A percentile compares a stretch with the other conserved stretches of the same genome.
phyloP scores from a whole-genome alignment of 495 filamentous ascomycete genomes.

The Apiosordaria backusii region DNA sequence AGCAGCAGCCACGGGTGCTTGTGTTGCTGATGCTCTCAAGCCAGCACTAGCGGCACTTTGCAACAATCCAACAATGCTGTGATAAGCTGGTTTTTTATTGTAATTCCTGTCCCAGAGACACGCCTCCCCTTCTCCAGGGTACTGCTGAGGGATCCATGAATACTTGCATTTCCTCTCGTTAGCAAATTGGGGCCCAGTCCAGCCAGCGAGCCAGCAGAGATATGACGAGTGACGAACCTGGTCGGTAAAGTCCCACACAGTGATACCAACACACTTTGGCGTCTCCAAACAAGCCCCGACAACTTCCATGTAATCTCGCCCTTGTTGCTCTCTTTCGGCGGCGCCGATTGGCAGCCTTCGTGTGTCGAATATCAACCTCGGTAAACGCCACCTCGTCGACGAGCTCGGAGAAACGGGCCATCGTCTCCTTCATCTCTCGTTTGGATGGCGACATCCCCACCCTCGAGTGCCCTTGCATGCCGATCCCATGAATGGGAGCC shows the following conservation, averaged over 20 bases:
- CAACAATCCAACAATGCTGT: conserved; percentile 27
- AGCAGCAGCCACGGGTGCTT: background rate
- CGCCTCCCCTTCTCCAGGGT: conserved; percentile 49
- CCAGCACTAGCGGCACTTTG: conserved; percentile 14
- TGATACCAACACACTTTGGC: conserved; percentile 53
- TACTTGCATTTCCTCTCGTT: conserved; percentile 24
- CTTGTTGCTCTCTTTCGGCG: conserved; percentile 46
- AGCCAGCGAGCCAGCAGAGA: background rate
- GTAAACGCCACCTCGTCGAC: conserved; percentile 55
- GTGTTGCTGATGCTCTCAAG: background rate
- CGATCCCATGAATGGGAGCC: conserved; percentile 53
- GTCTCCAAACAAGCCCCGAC: conserved; percentile 51
- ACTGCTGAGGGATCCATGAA: conserved; percentile 46
- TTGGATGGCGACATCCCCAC: conserved; percentile 44
- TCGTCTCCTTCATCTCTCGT: conserved; percentile 33
- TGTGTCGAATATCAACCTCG: conserved; percentile 54
- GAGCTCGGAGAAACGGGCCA: conserved; percentile 40
- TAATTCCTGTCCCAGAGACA: conserved; percentile 48
- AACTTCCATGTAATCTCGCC: conserved; percentile 48
- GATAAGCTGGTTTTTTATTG: conserved; percentile 52
- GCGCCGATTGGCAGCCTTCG: conserved; percentile 36
- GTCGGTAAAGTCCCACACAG: conserved; percentile 59
- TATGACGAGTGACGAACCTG: conserved; percentile 25
- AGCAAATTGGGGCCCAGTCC: too few relatives aligned
- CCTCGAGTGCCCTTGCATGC: conserved; percentile 55